phyloP scores from a whole-genome alignment of 345 rosid genomes.

The Erucastrum elatum region DNA sequence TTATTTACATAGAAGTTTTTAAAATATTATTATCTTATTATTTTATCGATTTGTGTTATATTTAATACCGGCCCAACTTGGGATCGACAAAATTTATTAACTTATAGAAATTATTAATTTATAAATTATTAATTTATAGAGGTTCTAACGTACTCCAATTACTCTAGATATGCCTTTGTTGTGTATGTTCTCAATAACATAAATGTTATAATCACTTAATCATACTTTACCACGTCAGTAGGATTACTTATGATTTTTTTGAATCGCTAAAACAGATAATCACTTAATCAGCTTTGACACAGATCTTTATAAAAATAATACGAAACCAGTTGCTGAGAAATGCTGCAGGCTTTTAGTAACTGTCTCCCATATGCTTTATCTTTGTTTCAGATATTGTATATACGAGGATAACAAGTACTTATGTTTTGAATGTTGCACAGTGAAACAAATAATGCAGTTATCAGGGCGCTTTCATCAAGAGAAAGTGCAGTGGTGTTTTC shows the following conservation, averaged over 20 bases:
- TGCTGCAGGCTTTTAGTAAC: conserved; percentile 35
- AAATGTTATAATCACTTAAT: background rate
- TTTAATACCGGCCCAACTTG: too few relatives aligned
- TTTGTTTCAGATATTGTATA: conserved; percentile 6
- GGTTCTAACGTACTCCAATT: too few relatives aligned
- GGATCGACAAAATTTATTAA: too few relatives aligned
- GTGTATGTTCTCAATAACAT: background rate
- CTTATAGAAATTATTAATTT: too few relatives aligned
- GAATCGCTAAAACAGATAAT: background rate
- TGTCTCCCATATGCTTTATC: conserved; percentile 29
- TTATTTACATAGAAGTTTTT: too few relatives aligned
- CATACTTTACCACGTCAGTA: background rate
- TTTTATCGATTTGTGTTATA: too few relatives aligned
- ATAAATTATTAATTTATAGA: too few relatives aligned
- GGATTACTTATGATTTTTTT: background rate
- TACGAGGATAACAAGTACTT: conserved; percentile 14
- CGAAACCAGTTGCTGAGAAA: conserved; percentile 16
- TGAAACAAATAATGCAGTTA: conserved; percentile 21
- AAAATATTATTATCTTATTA: too few relatives aligned
- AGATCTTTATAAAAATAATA: background rate
- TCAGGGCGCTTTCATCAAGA: conserved; percentile 2
- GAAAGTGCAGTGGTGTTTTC: conserved; percentile 7
- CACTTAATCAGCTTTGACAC: background rate
- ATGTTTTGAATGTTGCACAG: conserved; percentile 19
- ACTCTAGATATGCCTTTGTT: background rate